phyloP scores from a whole-genome alignment of 1,284 basidiomycete genomes.

The Bjerkandera adusta region DNA sequence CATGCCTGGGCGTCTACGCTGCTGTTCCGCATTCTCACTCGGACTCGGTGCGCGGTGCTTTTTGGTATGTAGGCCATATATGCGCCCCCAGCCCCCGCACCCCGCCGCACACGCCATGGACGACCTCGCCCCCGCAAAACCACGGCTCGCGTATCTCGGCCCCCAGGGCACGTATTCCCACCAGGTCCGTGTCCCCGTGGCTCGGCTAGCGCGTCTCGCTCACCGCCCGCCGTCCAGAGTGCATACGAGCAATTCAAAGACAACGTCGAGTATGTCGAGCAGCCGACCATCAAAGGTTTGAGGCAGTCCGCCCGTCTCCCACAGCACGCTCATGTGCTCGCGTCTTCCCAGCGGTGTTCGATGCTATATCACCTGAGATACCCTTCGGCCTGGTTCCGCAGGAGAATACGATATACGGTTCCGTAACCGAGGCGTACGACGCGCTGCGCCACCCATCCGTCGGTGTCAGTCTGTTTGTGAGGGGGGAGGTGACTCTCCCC shows the following conservation, averaged over 20 bases:
- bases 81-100: too few species aligned
- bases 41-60: too few species aligned
- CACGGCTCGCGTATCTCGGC: constrained; percentile 55
- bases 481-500: constrained; percentile 54
- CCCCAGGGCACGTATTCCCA: constrained; percentile 78
- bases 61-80: too few species aligned
- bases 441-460: constrained; percentile 42
- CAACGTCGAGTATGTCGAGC: constrained; percentile 49
- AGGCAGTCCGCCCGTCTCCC: constrained; percentile 10
- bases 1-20: too few species aligned
- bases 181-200: constrained; percentile 45
- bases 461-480: constrained; percentile 45
- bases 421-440: constrained; percentile 75
- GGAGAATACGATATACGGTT: constrained; percentile 74
- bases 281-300: constrained; percentile 53
- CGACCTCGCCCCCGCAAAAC: constrained; percentile 17
- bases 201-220: not conserved
- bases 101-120: constrained; percentile 3
- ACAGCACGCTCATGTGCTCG: not conserved
- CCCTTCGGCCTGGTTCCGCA: constrained; percentile 64
- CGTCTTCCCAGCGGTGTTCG: constrained; percentile 49
- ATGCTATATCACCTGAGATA: constrained; percentile 40
- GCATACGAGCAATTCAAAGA: constrained; percentile 56
- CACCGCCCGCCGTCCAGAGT: constrained; percentile 40
- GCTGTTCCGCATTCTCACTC: not conserved